These are phyloP conservation scores for Fusarium humuli DNA, from an alignment of 2,329 filamentous ascomycete species.

Conservation along the genomic window DNA sequence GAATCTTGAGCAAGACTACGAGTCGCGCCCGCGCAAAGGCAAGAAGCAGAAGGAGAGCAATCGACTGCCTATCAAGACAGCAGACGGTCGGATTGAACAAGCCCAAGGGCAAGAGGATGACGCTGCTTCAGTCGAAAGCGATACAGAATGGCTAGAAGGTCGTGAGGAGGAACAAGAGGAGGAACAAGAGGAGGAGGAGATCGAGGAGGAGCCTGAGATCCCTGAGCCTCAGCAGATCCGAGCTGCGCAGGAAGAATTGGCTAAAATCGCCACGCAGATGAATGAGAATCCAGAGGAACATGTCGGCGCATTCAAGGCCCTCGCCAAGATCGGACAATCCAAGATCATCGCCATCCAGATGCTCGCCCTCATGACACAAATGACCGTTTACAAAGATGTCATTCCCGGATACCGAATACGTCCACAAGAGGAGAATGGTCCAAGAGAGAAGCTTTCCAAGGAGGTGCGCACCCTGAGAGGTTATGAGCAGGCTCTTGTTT, in stretches of 20 bases:
- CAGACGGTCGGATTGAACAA: constrained; percentile 77
- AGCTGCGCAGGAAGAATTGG: constrained; percentile 91
- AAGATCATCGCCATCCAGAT: constrained; percentile 82
- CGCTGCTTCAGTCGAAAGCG: constrained; percentile 68
- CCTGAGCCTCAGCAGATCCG: constrained; percentile 83
- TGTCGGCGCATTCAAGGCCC: constrained; percentile 78
- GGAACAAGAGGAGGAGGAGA: constrained; percentile 60
- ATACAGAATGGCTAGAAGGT: constrained; percentile 73
- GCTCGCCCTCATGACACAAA: constrained; percentile 85
- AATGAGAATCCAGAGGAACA: constrained; percentile 97
- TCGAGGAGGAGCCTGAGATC: constrained; percentile 69
- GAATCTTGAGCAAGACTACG: constrained; percentile 94
- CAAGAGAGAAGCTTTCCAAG: constrained; percentile 86
- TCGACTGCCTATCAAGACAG: constrained; percentile 86
- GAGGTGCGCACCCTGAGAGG: constrained; percentile 84
- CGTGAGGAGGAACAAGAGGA: constrained; percentile 65
- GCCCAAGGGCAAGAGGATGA: constrained; percentile 67
- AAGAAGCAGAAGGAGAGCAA: constrained; percentile 80
- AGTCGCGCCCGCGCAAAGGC: constrained; percentile 80
- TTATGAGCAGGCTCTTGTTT: constrained; percentile 89
- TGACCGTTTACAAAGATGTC: constrained; percentile 92
- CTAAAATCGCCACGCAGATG: constrained; percentile 80
- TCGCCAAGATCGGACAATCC: constrained; percentile 79
- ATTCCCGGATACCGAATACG: constrained; percentile 97
- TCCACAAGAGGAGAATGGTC: constrained; percentile 78